Evolutionary conservation across 2,329 filamentous ascomycete species (phyloP), one percentile per base, ranked within the genome.

Genomic region (Chaetomiaceae sp.): DNA sequence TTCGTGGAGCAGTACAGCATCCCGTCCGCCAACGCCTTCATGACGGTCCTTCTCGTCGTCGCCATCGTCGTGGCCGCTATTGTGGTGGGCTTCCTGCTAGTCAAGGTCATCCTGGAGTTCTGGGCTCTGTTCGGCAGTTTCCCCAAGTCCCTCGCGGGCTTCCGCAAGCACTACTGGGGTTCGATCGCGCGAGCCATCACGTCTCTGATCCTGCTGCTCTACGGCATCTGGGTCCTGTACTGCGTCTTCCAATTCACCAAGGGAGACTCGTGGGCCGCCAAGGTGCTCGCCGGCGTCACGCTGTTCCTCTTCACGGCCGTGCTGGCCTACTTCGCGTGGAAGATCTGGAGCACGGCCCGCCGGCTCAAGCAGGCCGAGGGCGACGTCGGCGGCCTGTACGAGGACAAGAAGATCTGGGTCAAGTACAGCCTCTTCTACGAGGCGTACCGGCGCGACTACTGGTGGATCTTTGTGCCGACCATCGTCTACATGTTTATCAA

Each of bases 361-460:
- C 81, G 83, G 64, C 85, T 89, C 60, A 92, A 89, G 76, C 79
- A 84, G 65, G 65, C 76, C 27, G 85, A 95, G 61, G 92, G 92
- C 53, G 87, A 91, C 66, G 71, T 80, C 0, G 77, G 79, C 15
- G 82, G 76, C 12, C 78, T 99, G 8, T 97, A 91, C 70, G 88
- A 96, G 56, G 81, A 97, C 72, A 95, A 94, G 76, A 82, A 87
- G 54, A 85, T 87, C 37, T 96, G 94, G 91, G 80, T 89, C 69
- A 95, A 94, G 75, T 99, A 99, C 79, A 94, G 89, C 65, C 79
- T 96, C 58, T 97, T 99, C 74, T 99, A 99, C 75, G 94, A 97
- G 65, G 87, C 86, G 63, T 97, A 96, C 78, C 91, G 90, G 75
- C 90, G 88, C 71, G 83, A 85, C 63, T 96, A 92, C 75, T 99